Base-by-base conservation (phyloP, 1,284 basidiomycete species). In the Naganishia cerealis region DNA sequence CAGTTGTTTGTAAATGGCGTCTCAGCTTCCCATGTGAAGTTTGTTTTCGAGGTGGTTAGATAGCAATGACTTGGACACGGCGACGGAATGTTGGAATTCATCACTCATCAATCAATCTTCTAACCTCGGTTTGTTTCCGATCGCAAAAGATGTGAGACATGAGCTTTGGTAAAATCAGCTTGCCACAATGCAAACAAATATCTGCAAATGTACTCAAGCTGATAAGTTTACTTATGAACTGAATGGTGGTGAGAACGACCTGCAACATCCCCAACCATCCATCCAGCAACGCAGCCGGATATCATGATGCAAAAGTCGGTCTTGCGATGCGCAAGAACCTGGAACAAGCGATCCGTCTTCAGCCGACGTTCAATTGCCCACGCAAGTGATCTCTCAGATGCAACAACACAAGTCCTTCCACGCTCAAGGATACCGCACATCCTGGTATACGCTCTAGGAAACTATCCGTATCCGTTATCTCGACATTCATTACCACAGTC, bases 401-500 rank as follows among this genome's bases (percentile, higher is more conserved):
- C 38, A n/a, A 42, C 57, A 38, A 15, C 57, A 29, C 12, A 18
- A 40, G 16, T 16, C n/a, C 0, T 18, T 7, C 5, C 46, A 26
- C 33, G 18, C 5, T n/a, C 59, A 33, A 56, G 16, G 16, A 57
- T 68, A 21, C 67, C 67, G 12, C 67, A 65, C 40, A 43, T 71
- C 54, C 9, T 71, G 24, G 54, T 71, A 4, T 68, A 66, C 52
- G 54, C 65, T 21, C 53, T 68, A 3, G 70, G 70, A n/a, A 71
- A 71, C 58, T 66, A 71, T 43, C 68, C 70, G n/a, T 57, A 63
- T 39, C 67, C 70, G 0, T 10, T 40, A 18, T 68, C 70, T 13
- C 56, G 63, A 3, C 70, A 71, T 48, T 71, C 70, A 13, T 52
- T 71, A 6, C 67, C 61, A 2, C 70, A 71, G 54, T 68, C 52